Conservation (phyloP, 2,329 filamentous ascomycete genomes). For the Bipolaris gigantea region DNA sequence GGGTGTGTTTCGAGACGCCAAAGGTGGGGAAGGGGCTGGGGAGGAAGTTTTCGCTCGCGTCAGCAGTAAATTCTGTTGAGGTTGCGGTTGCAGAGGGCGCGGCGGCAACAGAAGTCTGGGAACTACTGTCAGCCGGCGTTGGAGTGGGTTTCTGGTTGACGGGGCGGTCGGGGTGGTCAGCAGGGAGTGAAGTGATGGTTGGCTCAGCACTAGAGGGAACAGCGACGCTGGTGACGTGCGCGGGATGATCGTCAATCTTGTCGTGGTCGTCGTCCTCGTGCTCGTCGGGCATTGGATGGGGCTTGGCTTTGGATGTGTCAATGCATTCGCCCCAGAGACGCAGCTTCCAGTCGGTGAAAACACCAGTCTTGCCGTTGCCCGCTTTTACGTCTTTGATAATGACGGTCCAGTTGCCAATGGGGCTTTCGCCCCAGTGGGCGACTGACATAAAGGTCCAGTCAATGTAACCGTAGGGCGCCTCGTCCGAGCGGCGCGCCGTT, state of each 20-base stretch:
- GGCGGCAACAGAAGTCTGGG: constrained; percentile 20
- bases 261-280: constrained; percentile 84
- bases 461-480: constrained; percentile 69
- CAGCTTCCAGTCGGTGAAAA: constrained; percentile 87
- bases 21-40: constrained; percentile 90
- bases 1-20: constrained; percentile 81
- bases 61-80: constrained; percentile 26
- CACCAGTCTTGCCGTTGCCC: constrained; percentile 75
- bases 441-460: constrained; percentile 99
- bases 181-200: constrained; percentile 48
- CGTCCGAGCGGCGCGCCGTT: constrained; percentile 71
- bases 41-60: constrained; percentile 58
- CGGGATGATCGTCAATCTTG: constrained; percentile 56
- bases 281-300: constrained; percentile 79
- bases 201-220: constrained; percentile 52
- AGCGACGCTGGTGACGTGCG: constrained; percentile 61
- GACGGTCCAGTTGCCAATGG: constrained; percentile 87
- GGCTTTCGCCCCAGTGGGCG: constrained; percentile 91
- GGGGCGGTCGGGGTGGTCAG: constrained; percentile 55
- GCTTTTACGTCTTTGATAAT: constrained; percentile 77
- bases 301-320: constrained; percentile 70
- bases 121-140: constrained; percentile 29
- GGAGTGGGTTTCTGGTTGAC: constrained; percentile 60
- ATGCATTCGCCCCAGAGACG: constrained; percentile 92
- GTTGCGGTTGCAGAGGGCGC: constrained; percentile 16